These are phyloP conservation scores for Naegleria lovaniensis DNA, from an alignment of 208 protist genomes.

Conservation along the genomic window DNA sequence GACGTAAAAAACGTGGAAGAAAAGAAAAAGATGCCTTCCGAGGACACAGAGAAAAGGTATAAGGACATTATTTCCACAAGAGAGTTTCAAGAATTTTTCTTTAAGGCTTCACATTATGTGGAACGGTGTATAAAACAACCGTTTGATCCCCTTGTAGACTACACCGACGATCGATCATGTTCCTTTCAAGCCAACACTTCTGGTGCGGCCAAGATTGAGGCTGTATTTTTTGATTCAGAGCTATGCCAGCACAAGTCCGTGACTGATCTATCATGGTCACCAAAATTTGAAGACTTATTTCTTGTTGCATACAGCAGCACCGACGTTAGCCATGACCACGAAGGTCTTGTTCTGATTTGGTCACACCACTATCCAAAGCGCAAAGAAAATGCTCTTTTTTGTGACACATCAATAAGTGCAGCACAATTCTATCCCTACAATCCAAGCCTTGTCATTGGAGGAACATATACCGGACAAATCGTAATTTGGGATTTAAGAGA, in stretches of 20 bases:
- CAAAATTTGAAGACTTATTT: not conserved
- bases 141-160: not conserved
- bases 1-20: not conserved
- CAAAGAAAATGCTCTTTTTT: not conserved
- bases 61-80: not conserved
- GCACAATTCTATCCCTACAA: not conserved
- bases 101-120: not conserved
- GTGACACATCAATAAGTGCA: not conserved
- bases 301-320: not conserved
- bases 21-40: not conserved
- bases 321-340: not conserved
- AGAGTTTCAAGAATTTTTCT: not conserved
- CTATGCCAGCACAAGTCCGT: not conserved
- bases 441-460: slow-evolving; percentile 25
- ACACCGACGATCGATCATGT: not conserved
- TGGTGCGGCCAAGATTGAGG: not conserved
- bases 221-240: not conserved
- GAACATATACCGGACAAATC: slow-evolving; percentile 31
- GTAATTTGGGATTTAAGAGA: slow-evolving; percentile 28
- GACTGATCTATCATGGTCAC: not conserved
- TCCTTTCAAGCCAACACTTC: no score
- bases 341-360: not conserved
- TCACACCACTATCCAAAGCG: no score
- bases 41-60: not conserved
- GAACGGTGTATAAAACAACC: slow-evolving; percentile 3